phyloP scores from a whole-genome alignment of 2,329 filamentous ascomycete genomes.

The Penicillium sp. region DNA sequence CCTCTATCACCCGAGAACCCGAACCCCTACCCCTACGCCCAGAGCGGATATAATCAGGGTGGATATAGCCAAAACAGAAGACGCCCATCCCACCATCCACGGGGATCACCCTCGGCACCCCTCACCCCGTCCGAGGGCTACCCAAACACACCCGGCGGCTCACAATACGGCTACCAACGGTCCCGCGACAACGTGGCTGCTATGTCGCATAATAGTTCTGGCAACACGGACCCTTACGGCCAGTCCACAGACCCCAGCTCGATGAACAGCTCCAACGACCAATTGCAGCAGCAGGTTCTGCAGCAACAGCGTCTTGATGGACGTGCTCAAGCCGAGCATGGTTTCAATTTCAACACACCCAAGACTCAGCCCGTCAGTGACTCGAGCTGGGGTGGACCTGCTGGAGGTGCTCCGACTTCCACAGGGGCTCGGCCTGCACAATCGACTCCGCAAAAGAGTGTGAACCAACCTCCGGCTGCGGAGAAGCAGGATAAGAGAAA shows the following conservation, averaged over 20 bases:
- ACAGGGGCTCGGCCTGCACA: slow-evolving; percentile 12
- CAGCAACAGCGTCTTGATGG: slow-evolving; percentile 42
- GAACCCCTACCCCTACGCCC: slow-evolving; percentile 35
- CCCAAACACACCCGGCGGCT: slow-evolving; percentile 29
- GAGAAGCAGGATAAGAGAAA: slow-evolving; percentile 67
- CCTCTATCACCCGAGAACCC: slow-evolving; percentile 52
- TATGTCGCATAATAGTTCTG: slow-evolving; percentile 63
- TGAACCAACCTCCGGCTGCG: background rate
- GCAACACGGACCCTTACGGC: slow-evolving; percentile 69
- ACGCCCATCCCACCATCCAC: slow-evolving; percentile 36
- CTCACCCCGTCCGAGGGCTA: slow-evolving; percentile 36
- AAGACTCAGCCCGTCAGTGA: slow-evolving; percentile 21
- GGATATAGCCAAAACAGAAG: slow-evolving; percentile 14
- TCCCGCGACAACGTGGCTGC: slow-evolving; percentile 87
- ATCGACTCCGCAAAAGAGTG: slow-evolving; percentile 19
- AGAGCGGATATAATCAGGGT: slow-evolving; percentile 25
- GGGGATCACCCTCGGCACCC: slow-evolving; percentile 12
- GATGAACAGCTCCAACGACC: slow-evolving; percentile 87
- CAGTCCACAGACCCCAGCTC: slow-evolving; percentile 90
- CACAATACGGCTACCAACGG: slow-evolving; percentile 60
- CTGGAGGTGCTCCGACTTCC: slow-evolving; percentile 21
- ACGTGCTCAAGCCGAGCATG: slow-evolving; percentile 58
- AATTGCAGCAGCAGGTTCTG: slow-evolving; percentile 54
- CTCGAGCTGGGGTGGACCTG: slow-evolving; percentile 28
- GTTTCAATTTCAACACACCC: slow-evolving; percentile 54